Base-by-base conservation (phyloP, 345 rosid genomes). In the Microthlaspi erraticum region DNA sequence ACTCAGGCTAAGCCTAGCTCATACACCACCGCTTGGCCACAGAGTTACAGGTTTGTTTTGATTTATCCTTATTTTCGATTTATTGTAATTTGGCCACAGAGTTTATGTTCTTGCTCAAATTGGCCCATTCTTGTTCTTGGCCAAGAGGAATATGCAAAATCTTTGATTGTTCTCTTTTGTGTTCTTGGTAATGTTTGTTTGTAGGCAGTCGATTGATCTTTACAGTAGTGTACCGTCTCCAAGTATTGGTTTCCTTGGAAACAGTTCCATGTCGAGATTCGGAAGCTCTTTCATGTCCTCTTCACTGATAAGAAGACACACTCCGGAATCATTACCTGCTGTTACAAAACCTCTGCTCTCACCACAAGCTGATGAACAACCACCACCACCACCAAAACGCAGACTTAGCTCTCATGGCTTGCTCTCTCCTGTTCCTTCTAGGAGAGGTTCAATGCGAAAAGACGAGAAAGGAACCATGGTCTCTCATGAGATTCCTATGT, bases 141-240 rank as follows among this genome's bases (percentile, higher is more conserved):
- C 33, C 19, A 18, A 18, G 50, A 42, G 37, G 4, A 5, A 56
- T n/a, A 13, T 0, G 16, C 10, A 19, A n/a, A n/a, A 23, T 36
- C 37, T 48, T 48, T 58, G 37, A 1, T 45, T 34, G 29, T 37
- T 50, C 18, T 37, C 10, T 53, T 46, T 14, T 3, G 1, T 26
- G 53, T 76, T 70, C 64, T 18, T 49, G 71, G 68, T 52, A 13
- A 70, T 68, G 12, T 81, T 81, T 51, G 23, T 50, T 4, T 69
- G 56, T 82, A 93, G 98, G 87, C 95, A 91, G 64, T 94, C 99
- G 8, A 94, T 94, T 48, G 98, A 94, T 73, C 78, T 94, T 12
- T 91, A 91, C 52, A 86, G 92, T 61, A 94, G 96, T 66, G 95
- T 94, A 48, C 93, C 89, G 7, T 94, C 99, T 41, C 99, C 97